Evolutionary conservation across 139 green algal species (phyloP).

Genomic region (Marvania coccoides): DNA sequence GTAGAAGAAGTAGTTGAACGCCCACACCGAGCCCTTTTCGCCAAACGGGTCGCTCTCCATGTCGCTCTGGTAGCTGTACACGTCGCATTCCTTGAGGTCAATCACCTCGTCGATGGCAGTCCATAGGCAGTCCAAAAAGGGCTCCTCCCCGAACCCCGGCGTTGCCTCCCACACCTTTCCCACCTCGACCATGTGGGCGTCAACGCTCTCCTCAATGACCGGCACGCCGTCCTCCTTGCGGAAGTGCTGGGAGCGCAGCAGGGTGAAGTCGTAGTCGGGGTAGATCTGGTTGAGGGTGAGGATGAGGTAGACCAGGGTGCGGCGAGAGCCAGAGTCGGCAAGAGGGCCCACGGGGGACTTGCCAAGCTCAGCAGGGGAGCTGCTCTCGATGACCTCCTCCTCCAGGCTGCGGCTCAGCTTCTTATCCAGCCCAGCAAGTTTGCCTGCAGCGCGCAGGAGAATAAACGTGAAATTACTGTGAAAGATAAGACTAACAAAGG

Average conservation of each 20-base stretch:
- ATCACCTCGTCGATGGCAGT: constrained; percentile 88
- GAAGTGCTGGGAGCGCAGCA: constrained; percentile 89
- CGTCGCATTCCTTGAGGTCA: constrained; percentile 81
- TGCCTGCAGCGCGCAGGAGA: constrained; percentile 74
- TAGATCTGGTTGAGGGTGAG: constrained; percentile 98
- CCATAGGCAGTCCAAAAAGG: constrained; percentile 87
- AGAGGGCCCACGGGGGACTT: constrained; percentile 82
- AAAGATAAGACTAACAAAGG: not conserved
- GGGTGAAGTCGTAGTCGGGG: constrained; percentile 89
- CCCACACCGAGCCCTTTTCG: constrained; percentile 83
- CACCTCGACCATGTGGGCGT: constrained; percentile 82
- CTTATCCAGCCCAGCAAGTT: constrained; percentile 94
- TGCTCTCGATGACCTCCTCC: constrained; percentile 68
- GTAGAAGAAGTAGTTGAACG: constrained; percentile 99
- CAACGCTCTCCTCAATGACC: constrained; percentile 70
- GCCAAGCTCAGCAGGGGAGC: constrained; percentile 62
- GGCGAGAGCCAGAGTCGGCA: constrained; percentile 55
- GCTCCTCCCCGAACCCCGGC: constrained; percentile 57
- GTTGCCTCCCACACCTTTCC: constrained; percentile 83
- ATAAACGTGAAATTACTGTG: not conserved
- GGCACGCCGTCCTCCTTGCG: constrained; percentile 67
- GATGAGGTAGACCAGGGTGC: constrained; percentile 98
- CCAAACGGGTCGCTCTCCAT: constrained; percentile 79
- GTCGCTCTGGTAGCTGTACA: constrained; percentile 88
- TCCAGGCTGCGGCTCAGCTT: constrained; percentile 92